These are phyloP conservation scores for Crassisporium funariophilum DNA, from an alignment of 768 basidiomycete genomes.

Conservation along the genomic window DNA sequence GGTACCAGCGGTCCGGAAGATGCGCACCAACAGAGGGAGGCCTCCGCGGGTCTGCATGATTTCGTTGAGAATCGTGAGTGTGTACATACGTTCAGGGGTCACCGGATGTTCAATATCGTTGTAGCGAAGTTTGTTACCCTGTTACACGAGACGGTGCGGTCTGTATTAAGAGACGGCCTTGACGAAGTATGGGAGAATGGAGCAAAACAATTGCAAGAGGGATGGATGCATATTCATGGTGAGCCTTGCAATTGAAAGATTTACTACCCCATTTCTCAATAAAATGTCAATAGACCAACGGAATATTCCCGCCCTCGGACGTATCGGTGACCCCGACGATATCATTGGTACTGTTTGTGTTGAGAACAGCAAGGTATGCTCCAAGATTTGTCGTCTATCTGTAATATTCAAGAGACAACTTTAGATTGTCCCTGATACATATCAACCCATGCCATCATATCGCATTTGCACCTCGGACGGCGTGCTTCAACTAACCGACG, in stretches of 20 bases:
- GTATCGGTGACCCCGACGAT: slow-evolving; percentile 84
- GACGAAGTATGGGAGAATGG: slow-evolving; percentile 70
- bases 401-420: no score
- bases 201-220: slow-evolving; percentile 64
- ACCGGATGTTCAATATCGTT: background rate
- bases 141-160: slow-evolving; percentile 60
- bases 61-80: slow-evolving; percentile 71
- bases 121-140: slow-evolving; percentile 61
- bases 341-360: slow-evolving; percentile 79
- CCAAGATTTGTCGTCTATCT: no score
- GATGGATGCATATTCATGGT: slow-evolving; percentile 90
- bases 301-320: slow-evolving; percentile 71
- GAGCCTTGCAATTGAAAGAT: slow-evolving; percentile 10
- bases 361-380: slow-evolving; percentile 60
- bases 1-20: slow-evolving; percentile 2
- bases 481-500: slow-evolving; percentile 66
- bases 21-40: slow-evolving; percentile 16
- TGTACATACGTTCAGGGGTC: background rate
- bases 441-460: slow-evolving; percentile 84
- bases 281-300: slow-evolving; percentile 53
- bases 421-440: slow-evolving; percentile 71
- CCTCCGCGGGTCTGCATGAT: slow-evolving; percentile 63
- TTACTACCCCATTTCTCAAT: background rate
- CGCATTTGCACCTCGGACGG: slow-evolving; percentile 79
- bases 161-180: slow-evolving; percentile 52